A percentile compares a stretch with the other conserved stretches of the same genome.
These are phyloP conservation scores for Tylopilus vinaceipallidus DNA, from an alignment of 768 basidiomycete species.

Conservation along the genomic window DNA sequence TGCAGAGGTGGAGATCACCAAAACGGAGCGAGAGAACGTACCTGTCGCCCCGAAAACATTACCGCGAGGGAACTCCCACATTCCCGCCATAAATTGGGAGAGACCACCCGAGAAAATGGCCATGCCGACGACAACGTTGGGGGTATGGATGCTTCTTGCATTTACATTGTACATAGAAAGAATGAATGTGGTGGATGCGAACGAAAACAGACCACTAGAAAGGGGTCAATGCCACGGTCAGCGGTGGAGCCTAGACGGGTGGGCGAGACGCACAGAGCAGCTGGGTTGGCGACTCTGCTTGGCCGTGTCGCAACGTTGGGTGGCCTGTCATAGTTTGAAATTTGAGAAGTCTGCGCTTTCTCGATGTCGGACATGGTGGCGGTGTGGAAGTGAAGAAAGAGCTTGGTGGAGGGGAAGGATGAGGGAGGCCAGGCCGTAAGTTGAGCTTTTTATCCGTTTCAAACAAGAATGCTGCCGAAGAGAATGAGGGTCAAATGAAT, in stretches of 20 bases:
- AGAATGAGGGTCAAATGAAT: conserved; percentile 16
- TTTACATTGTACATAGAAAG: conserved; percentile 71
- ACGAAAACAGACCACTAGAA: conserved; percentile 71
- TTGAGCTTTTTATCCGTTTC: conserved; percentile 17
- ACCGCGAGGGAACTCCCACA: conserved; percentile 79
- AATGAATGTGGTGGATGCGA: conserved; percentile 81
- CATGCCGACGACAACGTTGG: conserved; percentile 84
- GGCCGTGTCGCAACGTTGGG: conserved; percentile 28
- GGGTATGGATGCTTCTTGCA: conserved; percentile 48
- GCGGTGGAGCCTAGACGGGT: neutral
- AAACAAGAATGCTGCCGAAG: conserved; percentile 15
- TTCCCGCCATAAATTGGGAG: conserved; percentile 82
- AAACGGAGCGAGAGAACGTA: conserved; percentile 30
- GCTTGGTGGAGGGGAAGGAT: neutral
- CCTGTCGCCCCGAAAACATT: conserved; percentile 74
- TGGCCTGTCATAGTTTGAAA: conserved; percentile 13
- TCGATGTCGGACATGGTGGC: conserved; percentile 37
- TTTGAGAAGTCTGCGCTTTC: conserved; percentile 27
- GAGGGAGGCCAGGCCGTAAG: neutral
- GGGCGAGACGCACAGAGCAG: conserved; percentile 27
- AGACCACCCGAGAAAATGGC: conserved; percentile 83
- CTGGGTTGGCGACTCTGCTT: conserved; percentile 55
- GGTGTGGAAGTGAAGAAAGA: neutral
- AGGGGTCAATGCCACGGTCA: neutral
- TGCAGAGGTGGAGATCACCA: neutral